Base-by-base conservation (phyloP, 768 basidiomycete species). In the Suillus paluster region DNA sequence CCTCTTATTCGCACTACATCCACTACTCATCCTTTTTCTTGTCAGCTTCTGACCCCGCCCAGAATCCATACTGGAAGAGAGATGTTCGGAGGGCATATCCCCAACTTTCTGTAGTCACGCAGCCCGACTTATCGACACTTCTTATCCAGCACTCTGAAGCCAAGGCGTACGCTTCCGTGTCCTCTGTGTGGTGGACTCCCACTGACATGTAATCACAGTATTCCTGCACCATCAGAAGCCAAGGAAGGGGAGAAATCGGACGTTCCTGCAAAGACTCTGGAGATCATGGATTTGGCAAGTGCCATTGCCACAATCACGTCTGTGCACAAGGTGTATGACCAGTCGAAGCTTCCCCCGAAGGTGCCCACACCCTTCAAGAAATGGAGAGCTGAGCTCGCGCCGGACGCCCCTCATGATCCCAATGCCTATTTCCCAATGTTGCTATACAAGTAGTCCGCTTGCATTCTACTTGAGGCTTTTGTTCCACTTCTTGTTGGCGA, bases 21-120 rank as follows among this genome's bases (percentile, higher is more conserved):
- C 50, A 7, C 4, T 58, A n/a, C 30, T 55, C 52, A 58, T 58
- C 17, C 15, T 23, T 61, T 44, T 61, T 33, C 27, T 30, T 44
- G 49, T n/a, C 57, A 92, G 92, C 92, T 25, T 94, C 92, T 46
- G 93, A 95, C 77, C 85, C 85, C 42, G 93, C 93, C 36, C 84
- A 93, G 79, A 94, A 94, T 75, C 92, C 91, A 60, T 98, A 98
- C 83, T 96, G 91, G 89, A 97, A 97, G 77, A 92, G 95, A 64
- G 95, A 97, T 78, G 92, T 96, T 69, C 88, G 95, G 61, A 88
- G 95, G 57, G 87, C 87, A 39, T 97, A 95, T 76, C 94, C 95
- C n/a, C 92, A 90, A 67, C 87, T 95, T 33, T 95, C 94, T 3
- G 87, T 94, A 21, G 82, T 98, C 62, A 92, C 93, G 5, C 95